These are phyloP conservation scores for Colletotrichum salicis DNA, from an alignment of 2,329 filamentous ascomycete genomes.

Conservation along the genomic window DNA sequence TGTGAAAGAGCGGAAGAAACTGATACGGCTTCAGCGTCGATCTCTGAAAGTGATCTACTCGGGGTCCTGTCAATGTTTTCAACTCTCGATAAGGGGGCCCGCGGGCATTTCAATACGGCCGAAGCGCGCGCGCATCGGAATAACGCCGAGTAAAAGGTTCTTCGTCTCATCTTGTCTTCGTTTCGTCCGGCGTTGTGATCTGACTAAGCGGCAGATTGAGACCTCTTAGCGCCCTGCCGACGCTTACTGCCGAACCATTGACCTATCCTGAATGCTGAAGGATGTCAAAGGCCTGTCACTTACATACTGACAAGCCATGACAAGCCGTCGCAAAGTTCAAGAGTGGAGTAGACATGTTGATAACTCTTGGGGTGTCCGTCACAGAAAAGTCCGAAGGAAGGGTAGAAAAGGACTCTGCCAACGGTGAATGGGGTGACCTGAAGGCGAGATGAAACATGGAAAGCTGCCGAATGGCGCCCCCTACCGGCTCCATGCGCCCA, in stretches of 20 bases:
- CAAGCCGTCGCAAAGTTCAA: slow-evolving; percentile 14
- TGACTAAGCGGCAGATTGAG: slow-evolving; percentile 19
- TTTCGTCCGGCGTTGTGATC: neutral
- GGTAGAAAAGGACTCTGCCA: neutral
- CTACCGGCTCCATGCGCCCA: slow-evolving; percentile 24
- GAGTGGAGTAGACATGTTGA: neutral
- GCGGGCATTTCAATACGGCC: neutral
- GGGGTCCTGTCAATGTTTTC: neutral
- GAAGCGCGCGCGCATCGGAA: slow-evolving; percentile 2
- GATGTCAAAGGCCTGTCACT: slow-evolving; percentile 6
- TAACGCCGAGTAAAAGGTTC: slow-evolving; percentile 13
- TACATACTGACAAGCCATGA: slow-evolving; percentile 1
- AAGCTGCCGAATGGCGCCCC: slow-evolving; percentile 1
- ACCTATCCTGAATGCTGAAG: neutral
- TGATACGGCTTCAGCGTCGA: neutral
- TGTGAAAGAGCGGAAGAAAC: neutral
- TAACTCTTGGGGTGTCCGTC: neutral
- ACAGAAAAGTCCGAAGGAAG: neutral
- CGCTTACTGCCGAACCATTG: slow-evolving; percentile 17
- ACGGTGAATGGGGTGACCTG: slow-evolving; percentile 11
- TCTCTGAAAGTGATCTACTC: neutral
- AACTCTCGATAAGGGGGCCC: neutral
- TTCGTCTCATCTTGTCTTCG: slow-evolving; percentile 7
- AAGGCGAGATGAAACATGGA: slow-evolving; percentile 30
- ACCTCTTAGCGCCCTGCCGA: slow-evolving; percentile 18